Evolutionary conservation across 78 protist species (phyloP), one percentile per base, ranked within the genome.

Genomic region (Planoprotostelium fungivorum): DNA sequence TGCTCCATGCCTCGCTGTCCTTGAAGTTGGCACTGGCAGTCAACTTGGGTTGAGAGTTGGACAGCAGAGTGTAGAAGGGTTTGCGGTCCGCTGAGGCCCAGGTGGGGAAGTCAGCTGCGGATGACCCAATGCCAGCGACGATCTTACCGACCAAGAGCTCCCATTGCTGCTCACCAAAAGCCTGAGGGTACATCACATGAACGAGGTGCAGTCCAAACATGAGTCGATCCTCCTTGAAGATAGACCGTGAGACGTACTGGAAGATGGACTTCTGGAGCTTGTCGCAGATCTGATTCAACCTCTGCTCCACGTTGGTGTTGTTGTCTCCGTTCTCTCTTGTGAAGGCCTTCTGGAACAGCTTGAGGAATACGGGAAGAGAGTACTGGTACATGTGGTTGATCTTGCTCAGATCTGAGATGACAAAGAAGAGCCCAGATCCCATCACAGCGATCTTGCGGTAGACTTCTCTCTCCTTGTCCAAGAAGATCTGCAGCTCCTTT

Each of bases 381-480:
- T 93, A 95, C 83, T 84, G 95, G 91, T 98, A 98, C 97, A 97
- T 96, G 85, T 83, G 86, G 88, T 91, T 94, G 85, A 98, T 31
- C 83, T 89, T 36, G 36, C 25, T 0, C 86, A 96, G 93, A 25
- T 88, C 93, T 1, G 28, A 34, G 29, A 96, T 87, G 29, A 96
- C 16, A 87, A 96, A 96, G 91, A 35, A 98, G 38, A 96, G n/a
- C 37, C 1, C 28, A 0, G 92, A 35, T n/a, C 96, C 97, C 34
- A 29, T 0, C 29, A 0, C 29, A 28, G 98, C 97, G 35, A 96
- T 29, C 34, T 93, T 90, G 16, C 94, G 63, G 93, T 94, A 97
- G 31, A 90, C 94, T 63, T 97, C 73, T 23, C 98, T 93, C 95
- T 96, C 84, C 39, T 38, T 37, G 93, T 96, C 95, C 86, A 97